Conservation (phyloP, 2,329 filamentous ascomycete genomes). For the Juglanconis sp. region DNA sequence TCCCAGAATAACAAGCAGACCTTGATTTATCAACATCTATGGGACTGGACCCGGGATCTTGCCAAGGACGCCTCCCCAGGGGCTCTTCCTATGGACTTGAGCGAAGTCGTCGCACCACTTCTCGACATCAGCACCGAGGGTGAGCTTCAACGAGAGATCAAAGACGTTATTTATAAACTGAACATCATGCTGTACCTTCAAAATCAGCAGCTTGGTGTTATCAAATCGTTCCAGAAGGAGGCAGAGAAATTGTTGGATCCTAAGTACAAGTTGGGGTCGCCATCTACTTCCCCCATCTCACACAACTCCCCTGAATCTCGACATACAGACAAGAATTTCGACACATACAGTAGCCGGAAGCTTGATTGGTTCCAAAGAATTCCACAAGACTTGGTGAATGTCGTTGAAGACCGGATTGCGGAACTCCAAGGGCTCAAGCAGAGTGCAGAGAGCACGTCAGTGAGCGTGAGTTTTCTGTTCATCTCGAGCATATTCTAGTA, state of each 20-base stretch:
- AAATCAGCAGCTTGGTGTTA: no score
- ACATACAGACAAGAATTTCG: not conserved
- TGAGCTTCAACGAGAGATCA: slow-evolving; percentile 39
- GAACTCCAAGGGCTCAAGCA: not conserved
- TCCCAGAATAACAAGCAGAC: not conserved
- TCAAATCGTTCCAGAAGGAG: slow-evolving; percentile 21
- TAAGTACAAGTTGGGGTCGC: slow-evolving; percentile 19
- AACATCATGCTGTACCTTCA: slow-evolving; percentile 41
- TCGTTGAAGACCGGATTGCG: not conserved
- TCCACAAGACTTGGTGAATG: no score
- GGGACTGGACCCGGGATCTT: no score
- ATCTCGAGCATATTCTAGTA: not conserved
- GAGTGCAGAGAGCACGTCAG: not conserved
- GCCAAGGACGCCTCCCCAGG: no score
- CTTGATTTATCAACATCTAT: not conserved
- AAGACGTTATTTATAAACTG: slow-evolving; percentile 46
- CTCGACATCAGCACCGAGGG: slow-evolving; percentile 41
- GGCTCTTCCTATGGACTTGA: no score
- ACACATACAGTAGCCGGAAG: no score
- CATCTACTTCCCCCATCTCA: slow-evolving; percentile 9
- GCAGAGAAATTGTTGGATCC: slow-evolving; percentile 21
- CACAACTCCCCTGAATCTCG: not conserved
- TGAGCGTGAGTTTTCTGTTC: not conserved
- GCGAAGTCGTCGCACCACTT: slow-evolving; percentile 15
- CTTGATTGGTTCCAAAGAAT: no score